These are phyloP conservation scores for Podosphaera xanthii DNA, from an alignment of 2,329 filamentous ascomycete species.

Conservation along the genomic window DNA sequence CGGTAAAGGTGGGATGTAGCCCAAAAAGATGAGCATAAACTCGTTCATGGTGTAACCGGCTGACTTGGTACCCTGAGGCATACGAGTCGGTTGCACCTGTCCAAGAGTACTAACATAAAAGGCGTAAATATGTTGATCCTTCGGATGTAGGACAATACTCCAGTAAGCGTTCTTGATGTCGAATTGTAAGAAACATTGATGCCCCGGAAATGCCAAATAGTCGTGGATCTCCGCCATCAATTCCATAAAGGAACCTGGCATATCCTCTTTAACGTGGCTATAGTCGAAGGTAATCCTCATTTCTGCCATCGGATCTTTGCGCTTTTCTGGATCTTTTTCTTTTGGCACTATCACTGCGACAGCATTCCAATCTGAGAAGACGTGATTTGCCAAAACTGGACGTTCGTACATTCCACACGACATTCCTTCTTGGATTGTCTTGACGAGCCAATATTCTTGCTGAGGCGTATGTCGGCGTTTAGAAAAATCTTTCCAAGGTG, in stretches of 20 bases:
- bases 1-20: background rate
- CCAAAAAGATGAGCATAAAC: background rate
- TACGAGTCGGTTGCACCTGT: background rate
- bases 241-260: too few relatives aligned
- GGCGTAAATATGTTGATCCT: background rate
- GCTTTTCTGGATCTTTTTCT: background rate
- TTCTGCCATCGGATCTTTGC: background rate
- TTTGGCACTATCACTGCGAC: background rate
- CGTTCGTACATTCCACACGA: background rate
- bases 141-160: constrained; percentile 1
- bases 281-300: background rate
- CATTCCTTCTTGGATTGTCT: background rate
- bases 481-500: too few relatives aligned
- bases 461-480: background rate
- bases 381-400: background rate
- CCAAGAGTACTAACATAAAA: background rate
- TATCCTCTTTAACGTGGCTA: too few relatives aligned
- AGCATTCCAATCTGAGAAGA: constrained; percentile 1
- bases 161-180: background rate
- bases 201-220: background rate
- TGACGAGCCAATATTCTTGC: background rate
- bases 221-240: too few relatives aligned
- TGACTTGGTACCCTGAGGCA: constrained; percentile 1
- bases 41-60: background rate
- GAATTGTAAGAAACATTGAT: background rate